Conservation (phyloP, 2,329 filamentous ascomycete genomes). For the Ophiosphaerella korrae region DNA sequence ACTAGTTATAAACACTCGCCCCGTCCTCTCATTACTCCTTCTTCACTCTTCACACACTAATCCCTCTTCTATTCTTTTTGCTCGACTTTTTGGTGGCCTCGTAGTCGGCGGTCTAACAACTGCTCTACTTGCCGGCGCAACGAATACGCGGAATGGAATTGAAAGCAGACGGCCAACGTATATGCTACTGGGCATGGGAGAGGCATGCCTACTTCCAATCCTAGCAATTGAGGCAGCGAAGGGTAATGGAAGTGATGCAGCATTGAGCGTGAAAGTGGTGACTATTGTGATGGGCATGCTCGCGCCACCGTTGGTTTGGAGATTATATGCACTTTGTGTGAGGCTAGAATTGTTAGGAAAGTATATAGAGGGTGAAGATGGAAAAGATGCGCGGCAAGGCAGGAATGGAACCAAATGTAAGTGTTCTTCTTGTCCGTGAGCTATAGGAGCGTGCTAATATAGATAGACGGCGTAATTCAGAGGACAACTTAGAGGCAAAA, state of each 20-base stretch:
- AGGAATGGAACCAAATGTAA: constrained; percentile 9
- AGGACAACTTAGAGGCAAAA: neutral
- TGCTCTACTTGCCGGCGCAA: constrained; percentile 25
- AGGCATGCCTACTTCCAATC: constrained; percentile 26
- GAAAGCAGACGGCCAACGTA: constrained; percentile 31
- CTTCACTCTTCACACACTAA: constrained; percentile 26
- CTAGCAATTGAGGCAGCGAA: constrained; percentile 25
- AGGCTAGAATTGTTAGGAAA: constrained; percentile 28
- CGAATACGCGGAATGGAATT: constrained; percentile 32
- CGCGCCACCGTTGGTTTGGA: constrained; percentile 29
- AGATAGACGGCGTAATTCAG: neutral
- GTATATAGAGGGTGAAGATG: constrained; percentile 18
- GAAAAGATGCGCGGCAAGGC: neutral
- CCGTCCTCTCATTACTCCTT: constrained; percentile 26
- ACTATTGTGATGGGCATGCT: constrained; percentile 20
- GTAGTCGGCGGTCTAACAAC: constrained; percentile 31
- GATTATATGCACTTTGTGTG: constrained; percentile 27
- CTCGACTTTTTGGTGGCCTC: constrained; percentile 28
- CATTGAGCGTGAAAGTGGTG: constrained; percentile 24
- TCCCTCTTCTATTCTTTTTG: constrained; percentile 29
- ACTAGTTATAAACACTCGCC: constrained; percentile 28
- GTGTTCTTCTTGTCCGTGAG: neutral
- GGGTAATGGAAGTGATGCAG: constrained; percentile 18
- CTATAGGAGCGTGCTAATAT: neutral
- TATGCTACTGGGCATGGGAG: constrained; percentile 26